phyloP scores from a whole-genome alignment of 2,329 filamentous ascomycete genomes.

The Dactylella cylindrospora region DNA sequence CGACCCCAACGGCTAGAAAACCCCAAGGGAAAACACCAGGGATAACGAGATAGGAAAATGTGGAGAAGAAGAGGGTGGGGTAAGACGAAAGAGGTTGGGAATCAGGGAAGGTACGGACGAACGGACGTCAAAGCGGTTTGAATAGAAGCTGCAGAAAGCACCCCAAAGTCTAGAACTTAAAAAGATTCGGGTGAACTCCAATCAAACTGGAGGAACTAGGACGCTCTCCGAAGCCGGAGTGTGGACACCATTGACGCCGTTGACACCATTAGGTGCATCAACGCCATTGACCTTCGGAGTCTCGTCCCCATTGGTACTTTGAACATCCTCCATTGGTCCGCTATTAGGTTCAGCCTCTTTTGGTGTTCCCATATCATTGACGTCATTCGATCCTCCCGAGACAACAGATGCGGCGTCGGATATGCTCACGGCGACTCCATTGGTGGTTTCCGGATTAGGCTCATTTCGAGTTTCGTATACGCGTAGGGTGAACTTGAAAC shows the following conservation, averaged over 20 bases:
- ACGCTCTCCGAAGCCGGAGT: conserved; percentile 19
- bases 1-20: no score
- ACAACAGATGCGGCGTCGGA: conserved; percentile 34
- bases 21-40: conserved; percentile 14
- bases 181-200: conserved; percentile 19
- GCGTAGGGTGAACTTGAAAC: conserved; percentile 31
- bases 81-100: not conserved
- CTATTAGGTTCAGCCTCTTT: conserved; percentile 19
- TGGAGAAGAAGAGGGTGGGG: conserved; percentile 1
- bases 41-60: conserved; percentile 8
- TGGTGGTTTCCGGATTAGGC: conserved; percentile 6
- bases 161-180: conserved; percentile 13
- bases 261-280: conserved; percentile 16
- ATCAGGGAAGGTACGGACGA: not conserved
- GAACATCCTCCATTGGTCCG: conserved; percentile 38
- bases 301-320: conserved; percentile 24
- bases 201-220: conserved; percentile 25
- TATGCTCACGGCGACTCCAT: conserved; percentile 3
- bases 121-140: not conserved
- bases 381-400: conserved; percentile 26
- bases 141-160: not conserved
- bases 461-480: conserved; percentile 20
- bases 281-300: conserved; percentile 4
- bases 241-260: conserved; percentile 22
- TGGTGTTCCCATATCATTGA: conserved; percentile 31